Base-by-base conservation (phyloP, 1,139 yeast genomes). In the Geotrichum bryndzae region DNA sequence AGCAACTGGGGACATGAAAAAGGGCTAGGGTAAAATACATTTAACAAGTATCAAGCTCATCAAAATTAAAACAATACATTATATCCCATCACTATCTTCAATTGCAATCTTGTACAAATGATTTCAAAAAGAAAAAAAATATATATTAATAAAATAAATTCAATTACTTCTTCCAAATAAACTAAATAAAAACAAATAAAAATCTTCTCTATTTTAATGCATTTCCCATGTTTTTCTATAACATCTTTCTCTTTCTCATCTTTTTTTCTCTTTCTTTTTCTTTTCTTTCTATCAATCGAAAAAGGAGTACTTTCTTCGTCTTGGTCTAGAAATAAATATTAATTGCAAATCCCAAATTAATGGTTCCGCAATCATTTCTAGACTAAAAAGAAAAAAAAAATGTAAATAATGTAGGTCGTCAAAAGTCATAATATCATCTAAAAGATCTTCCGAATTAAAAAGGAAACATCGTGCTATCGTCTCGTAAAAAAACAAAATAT, bases 321-420 rank as follows among this genome's bases (percentile, higher is more conserved):
- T 8, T 48, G 15, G 54, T 33, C 25, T 53, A 33, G 29, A 46
- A 33, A 45, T 50, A 23, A 46, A 25, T 27, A 50, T 54, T 18
- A 33, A 51, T 54, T 53, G 56, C 54, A 59, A 61, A 53, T 38
- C 52, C 61, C 48, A 61, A 61, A 18, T 45, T 1, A 61, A 61
- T 61, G 64, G 58, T 59, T 61, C 61, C 53, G 50, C 55, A 54
- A 27, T 22, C 48, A 27, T 41, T n/a, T 50, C 56, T 46, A 27
- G 31, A 45, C 55, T 22, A 22, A 29, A 54, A 50, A 57, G 23
- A 54, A 56, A 18, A 54, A 52, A 29, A 22, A 31, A 38, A 15
- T 6, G 51, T n/a, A 52, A 56, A 56, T 31, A 33, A 38, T 2
- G 18, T 29, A 51, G 57, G 57, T 53, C 57, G 38, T 45, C 46